Conservation (phyloP, 306 rosid species). For the Ormosia semicastrata region DNA sequence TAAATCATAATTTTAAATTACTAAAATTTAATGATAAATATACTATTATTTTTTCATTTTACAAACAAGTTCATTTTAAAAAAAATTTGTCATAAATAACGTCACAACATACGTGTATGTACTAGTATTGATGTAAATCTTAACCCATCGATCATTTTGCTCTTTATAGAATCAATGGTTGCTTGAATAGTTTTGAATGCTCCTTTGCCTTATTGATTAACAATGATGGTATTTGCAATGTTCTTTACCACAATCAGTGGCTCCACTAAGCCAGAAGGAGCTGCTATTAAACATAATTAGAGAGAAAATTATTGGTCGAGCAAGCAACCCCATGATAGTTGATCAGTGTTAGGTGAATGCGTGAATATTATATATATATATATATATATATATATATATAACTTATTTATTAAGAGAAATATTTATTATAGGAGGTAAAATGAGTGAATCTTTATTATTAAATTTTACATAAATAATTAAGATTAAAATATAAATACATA, state of each 20-base stretch:
- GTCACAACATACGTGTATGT: slow-evolving; percentile 16
- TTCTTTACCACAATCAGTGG: not conserved
- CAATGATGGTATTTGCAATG: slow-evolving; percentile 8
- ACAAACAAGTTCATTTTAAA: too few relatives aligned
- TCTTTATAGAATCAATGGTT: slow-evolving; percentile 38
- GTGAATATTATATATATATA: too few relatives aligned
- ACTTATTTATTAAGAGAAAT: too few relatives aligned
- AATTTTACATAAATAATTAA: too few relatives aligned
- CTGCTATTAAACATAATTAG: not conserved
- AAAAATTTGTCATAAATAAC: too few relatives aligned
- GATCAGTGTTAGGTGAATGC: not conserved
- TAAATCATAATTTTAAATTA: too few relatives aligned
- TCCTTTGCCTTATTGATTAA: slow-evolving; percentile 13
- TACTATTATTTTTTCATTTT: too few relatives aligned
- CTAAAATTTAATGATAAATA: too few relatives aligned
- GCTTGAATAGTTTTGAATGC: slow-evolving; percentile 33
- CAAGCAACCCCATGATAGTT: not conserved
- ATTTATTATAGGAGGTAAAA: too few relatives aligned
- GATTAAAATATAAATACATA: too few relatives aligned
- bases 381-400: too few relatives aligned
- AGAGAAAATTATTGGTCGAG: not conserved
- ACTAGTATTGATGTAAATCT: slow-evolving; percentile 22
- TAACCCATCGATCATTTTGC: slow-evolving; percentile 25
- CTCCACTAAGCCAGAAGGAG: not conserved
- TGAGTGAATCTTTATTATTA: too few relatives aligned